phyloP scores from a whole-genome alignment of 176 grass and related monocot genomes.

The Oryza australiensis region DNA sequence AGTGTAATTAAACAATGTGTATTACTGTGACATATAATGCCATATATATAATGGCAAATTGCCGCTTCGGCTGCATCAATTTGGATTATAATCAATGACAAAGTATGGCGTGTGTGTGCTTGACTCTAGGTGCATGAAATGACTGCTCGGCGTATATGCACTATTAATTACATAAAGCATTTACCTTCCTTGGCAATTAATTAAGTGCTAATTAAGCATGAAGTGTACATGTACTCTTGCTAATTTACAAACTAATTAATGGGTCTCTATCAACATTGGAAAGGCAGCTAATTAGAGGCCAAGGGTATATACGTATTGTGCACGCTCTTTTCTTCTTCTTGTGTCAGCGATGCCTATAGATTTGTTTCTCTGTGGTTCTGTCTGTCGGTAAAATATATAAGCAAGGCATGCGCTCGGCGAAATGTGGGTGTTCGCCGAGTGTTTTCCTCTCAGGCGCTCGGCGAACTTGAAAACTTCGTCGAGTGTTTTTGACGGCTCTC shows the following conservation, averaged over 20 bases:
- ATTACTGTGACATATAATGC: neutral
- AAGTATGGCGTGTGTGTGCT: neutral
- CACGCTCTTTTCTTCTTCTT: neutral
- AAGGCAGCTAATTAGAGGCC: neutral
- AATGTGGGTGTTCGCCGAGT: no score
- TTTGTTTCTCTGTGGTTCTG: neutral
- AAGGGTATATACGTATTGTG: neutral
- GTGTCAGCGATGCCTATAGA: neutral
- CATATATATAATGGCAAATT: neutral
- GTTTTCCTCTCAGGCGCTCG: no score
- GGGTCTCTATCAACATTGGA: neutral
- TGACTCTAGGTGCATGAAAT: slow-evolving; percentile 28
- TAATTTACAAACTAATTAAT: neutral
- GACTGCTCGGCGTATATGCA: neutral
- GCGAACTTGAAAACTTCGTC: no score
- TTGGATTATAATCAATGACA: neutral
- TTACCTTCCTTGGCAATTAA: no score
- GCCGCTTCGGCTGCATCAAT: neutral
- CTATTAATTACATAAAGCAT: neutral
- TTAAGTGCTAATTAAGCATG: neutral
- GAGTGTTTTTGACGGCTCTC: no score
- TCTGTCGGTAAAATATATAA: neutral
- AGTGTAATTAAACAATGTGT: neutral
- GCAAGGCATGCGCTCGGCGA: no score
- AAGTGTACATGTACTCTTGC: neutral